phyloP scores from a whole-genome alignment of 2,329 filamentous ascomycete genomes.

The Nemania serpens region DNA sequence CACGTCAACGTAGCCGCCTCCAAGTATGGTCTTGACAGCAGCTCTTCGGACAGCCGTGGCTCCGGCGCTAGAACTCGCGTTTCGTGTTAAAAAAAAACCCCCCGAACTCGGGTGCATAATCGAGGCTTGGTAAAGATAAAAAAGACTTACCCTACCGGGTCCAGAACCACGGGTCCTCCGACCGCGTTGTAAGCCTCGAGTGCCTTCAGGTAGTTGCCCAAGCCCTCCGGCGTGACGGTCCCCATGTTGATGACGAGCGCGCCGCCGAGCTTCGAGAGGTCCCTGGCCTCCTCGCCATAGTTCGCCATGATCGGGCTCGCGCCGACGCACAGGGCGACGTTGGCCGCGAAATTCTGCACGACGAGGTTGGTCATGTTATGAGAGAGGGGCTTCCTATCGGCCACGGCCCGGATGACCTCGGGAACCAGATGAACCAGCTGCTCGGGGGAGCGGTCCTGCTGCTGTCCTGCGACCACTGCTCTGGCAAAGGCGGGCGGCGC shows the following conservation, averaged over 20 bases:
- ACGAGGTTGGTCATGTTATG: constrained; percentile 99
- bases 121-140: background rate
- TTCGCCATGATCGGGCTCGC: constrained; percentile 95
- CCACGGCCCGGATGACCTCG: constrained; percentile 63
- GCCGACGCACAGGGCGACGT: constrained; percentile 82
- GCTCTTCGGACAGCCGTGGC: constrained; percentile 75
- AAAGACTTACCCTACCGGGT: constrained; percentile 75
- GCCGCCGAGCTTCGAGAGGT: constrained; percentile 77
- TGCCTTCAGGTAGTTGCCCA: constrained; percentile 73
- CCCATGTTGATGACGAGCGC: constrained; percentile 94
- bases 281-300: constrained; percentile 78
- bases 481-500: constrained; percentile 41
- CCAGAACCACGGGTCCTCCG: constrained; percentile 77
- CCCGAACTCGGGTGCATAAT: background rate
- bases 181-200: constrained; percentile 79
- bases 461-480: constrained; percentile 12
- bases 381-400: constrained; percentile 69
- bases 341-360: constrained; percentile 93
- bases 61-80: constrained; percentile 60
- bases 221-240: constrained; percentile 76
- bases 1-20: constrained; percentile 77
- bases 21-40: constrained; percentile 73
- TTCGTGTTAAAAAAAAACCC: constrained; percentile 15
- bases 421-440: constrained; percentile 41
- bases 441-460: constrained; percentile 23